phyloP scores from a whole-genome alignment of 257 asterid genomes.

The Solanum bukasovii region DNA sequence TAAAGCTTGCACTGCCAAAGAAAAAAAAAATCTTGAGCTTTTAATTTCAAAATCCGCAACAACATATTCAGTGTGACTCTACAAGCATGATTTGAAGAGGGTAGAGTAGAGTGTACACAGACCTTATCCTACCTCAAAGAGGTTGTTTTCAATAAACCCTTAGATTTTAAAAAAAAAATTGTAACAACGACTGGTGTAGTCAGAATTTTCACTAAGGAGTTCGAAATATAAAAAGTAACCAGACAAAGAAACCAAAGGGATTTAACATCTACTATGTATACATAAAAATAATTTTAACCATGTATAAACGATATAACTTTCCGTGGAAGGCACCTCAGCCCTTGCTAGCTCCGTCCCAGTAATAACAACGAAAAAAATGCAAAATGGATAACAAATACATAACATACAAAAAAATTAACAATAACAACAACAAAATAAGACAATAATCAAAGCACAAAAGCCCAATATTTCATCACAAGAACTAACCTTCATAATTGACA shows the following conservation, averaged over 20 bases:
- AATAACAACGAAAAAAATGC: not conserved
- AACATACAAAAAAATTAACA: not conserved
- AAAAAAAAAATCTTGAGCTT: not conserved
- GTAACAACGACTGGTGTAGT: not conserved
- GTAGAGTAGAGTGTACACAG: not conserved
- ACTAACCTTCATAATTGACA: conserved; percentile 79
- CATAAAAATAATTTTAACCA: not conserved
- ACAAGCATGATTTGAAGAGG: not conserved
- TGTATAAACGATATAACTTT: not conserved
- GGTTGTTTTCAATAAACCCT: not conserved
- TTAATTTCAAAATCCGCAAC: not conserved
- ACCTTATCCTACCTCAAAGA: not conserved
- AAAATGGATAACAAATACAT: not conserved
- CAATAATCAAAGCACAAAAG: not conserved
- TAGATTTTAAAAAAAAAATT: not conserved
- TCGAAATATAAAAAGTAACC: too few species aligned
- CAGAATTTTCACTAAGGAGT: too few species aligned
- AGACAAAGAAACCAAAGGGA: too few species aligned
- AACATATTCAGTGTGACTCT: not conserved
- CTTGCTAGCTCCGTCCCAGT: not conserved
- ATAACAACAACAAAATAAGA: not conserved
- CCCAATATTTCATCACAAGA: not conserved
- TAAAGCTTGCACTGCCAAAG: conserved; percentile 57
- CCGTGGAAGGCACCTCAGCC: not conserved
- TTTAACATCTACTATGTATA: too few species aligned